Percentiles rank a stretch among this genome's conserved stretches.
Evolutionary conservation across 2,329 filamentous ascomycete genomes (phyloP).

Genomic region (Acephala macrosclerotiorum): DNA sequence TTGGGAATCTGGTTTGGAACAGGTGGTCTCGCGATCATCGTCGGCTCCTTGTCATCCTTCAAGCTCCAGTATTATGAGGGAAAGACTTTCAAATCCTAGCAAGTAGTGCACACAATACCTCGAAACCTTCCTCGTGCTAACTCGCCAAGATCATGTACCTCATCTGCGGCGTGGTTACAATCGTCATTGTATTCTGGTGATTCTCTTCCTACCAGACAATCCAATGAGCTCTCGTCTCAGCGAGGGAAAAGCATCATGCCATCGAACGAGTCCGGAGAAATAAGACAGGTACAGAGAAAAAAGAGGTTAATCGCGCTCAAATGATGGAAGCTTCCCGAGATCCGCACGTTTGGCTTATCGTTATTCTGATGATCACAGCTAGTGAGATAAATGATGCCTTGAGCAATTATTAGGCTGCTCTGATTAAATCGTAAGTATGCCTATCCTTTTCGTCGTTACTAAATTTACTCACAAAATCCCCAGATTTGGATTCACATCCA

Average conservation of each 20-base stretch:
- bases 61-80: neutral
- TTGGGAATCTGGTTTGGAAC: neutral
- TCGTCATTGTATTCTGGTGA: neutral
- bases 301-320: neutral
- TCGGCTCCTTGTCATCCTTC: neutral
- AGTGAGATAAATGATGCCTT: neutral
- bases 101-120: neutral
- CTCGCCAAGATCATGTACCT: slow-evolving; percentile 4
- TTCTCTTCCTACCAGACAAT: neutral
- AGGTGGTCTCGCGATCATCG: neutral
- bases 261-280: slow-evolving; percentile 4
- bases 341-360: neutral
- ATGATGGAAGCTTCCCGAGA: neutral
- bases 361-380: neutral
- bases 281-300: neutral
- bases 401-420: neutral
- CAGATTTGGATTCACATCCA: slow-evolving; percentile 4
- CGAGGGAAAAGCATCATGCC: neutral
- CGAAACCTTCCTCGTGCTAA: neutral
- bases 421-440: slow-evolving; percentile 4
- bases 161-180: neutral
- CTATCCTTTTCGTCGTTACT: neutral
- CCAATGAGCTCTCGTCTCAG: neutral
- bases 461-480: neutral
- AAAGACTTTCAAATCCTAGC: slow-evolving; percentile 1